phyloP scores from a whole-genome alignment of 371 early-diverging fungal species.

The Smittium culicis region DNA sequence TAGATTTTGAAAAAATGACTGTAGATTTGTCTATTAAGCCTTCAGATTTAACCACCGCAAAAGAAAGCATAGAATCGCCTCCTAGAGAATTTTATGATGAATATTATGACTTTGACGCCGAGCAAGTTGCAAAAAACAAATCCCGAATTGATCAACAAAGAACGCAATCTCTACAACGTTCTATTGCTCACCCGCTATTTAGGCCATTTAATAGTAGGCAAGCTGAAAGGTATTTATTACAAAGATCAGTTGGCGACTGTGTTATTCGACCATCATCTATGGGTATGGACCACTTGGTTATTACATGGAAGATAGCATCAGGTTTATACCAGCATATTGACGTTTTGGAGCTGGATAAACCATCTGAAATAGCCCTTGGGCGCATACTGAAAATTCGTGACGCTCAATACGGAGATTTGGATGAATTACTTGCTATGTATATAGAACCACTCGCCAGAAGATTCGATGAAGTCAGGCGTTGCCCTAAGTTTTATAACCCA shows the following conservation, averaged over 20 bases:
- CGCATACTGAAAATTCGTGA: slow-evolving; percentile 37
- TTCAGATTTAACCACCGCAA: slow-evolving; percentile 30
- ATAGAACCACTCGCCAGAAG: slow-evolving; percentile 65
- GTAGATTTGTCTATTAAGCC: slow-evolving; percentile 52
- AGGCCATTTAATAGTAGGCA: slow-evolving; percentile 40
- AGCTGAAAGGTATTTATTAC: slow-evolving; percentile 57
- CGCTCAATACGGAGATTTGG: slow-evolving; percentile 65
- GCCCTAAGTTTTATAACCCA: slow-evolving; percentile 45
- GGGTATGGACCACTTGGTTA: slow-evolving; percentile 69
- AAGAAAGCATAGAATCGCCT: slow-evolving; percentile 12
- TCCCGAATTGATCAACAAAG: slow-evolving; percentile 31
- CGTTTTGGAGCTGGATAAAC: slow-evolving; percentile 59
- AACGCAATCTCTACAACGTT: slow-evolving; percentile 36
- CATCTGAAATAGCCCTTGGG: slow-evolving; percentile 40
- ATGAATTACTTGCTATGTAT: slow-evolving; percentile 78
- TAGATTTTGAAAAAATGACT: slow-evolving; percentile 61
- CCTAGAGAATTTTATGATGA: slow-evolving; percentile 30
- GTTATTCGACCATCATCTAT: slow-evolving; percentile 86
- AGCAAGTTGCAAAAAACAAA: slow-evolving; percentile 39
- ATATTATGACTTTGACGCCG: slow-evolving; percentile 51
- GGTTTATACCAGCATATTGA: slow-evolving; percentile 79
- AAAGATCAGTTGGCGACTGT: slow-evolving; percentile 57
- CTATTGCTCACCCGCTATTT: slow-evolving; percentile 74
- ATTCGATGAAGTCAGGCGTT: slow-evolving; percentile 46
- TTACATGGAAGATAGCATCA: slow-evolving; percentile 86